Conservation (phyloP, 306 rosid species). For the Vigna nakashimae region DNA sequence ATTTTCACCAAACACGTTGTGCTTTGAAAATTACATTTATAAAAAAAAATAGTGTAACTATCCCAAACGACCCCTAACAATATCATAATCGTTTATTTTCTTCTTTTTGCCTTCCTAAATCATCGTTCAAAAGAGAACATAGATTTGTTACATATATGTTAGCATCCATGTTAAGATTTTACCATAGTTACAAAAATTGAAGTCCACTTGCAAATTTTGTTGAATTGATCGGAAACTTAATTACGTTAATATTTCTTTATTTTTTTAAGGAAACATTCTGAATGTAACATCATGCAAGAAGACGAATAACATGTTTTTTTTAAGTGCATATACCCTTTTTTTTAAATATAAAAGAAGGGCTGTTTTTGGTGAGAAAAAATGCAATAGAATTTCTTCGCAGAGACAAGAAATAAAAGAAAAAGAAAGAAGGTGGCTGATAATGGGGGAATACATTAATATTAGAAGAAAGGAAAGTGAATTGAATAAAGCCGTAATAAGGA, state of each 20-base stretch:
- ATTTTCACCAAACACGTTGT: background rate
- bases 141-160: background rate
- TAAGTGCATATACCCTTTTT: background rate
- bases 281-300: slow-evolving; percentile 32
- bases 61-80: background rate
- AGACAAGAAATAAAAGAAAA: slow-evolving; percentile 27
- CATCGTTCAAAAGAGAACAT: background rate
- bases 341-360: background rate
- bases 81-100: background rate
- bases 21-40: background rate
- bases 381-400: background rate
- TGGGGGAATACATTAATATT: slow-evolving; percentile 38
- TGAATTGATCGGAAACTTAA: background rate
- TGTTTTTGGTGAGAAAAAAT: background rate
- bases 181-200: background rate
- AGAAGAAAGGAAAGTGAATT: slow-evolving; percentile 40
- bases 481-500: slow-evolving; percentile 40
- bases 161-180: background rate
- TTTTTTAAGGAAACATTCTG: background rate
- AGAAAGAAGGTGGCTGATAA: slow-evolving; percentile 35
- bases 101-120: background rate
- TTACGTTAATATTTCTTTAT: background rate
- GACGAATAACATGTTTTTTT: background rate
- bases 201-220: no score
- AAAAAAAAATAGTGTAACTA: background rate